Evolutionary conservation across 176 grass and related monocot genomes (phyloP).

Genomic region (Ampelocalamus luodianensis): DNA sequence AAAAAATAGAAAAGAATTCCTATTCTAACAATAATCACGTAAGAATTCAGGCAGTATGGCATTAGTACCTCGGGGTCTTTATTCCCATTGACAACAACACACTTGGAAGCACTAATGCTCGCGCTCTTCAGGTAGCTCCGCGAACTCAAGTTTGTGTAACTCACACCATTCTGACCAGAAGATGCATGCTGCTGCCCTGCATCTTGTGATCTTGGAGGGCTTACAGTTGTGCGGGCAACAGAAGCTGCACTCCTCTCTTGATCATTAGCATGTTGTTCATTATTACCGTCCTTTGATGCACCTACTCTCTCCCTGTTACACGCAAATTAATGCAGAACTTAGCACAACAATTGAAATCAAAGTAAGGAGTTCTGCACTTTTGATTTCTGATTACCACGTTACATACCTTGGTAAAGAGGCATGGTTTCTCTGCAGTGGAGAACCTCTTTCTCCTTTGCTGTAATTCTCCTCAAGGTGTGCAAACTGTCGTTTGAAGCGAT

Average conservation of each 20-base stretch:
- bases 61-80: slow-evolving; percentile 68
- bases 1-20: too few species aligned
- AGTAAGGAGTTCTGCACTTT: slow-evolving; percentile 8
- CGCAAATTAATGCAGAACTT: slow-evolving; percentile 32
- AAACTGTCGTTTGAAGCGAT: slow-evolving; percentile 97
- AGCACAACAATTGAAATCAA: slow-evolving; percentile 18
- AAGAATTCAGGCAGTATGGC: slow-evolving; percentile 30
- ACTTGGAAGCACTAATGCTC: slow-evolving; percentile 96
- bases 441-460: slow-evolving; percentile 92
- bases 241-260: slow-evolving; percentile 65
- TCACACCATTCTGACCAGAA: slow-evolving; percentile 40
- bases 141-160: slow-evolving; percentile 40
- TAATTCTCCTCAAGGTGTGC: slow-evolving; percentile 98
- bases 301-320: slow-evolving; percentile 83
- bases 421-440: slow-evolving; percentile 85
- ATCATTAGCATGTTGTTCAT: slow-evolving; percentile 58
- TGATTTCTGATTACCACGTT: slow-evolving; percentile 1
- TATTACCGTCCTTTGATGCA: slow-evolving; percentile 55
- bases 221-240: slow-evolving; percentile 54
- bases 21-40: not conserved
- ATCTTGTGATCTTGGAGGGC: slow-evolving; percentile 62
- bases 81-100: slow-evolving; percentile 64
- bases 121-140: slow-evolving; percentile 87
- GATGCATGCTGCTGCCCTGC: slow-evolving; percentile 38
- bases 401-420: slow-evolving; percentile 93